A percentile compares a stretch with the other conserved stretches of the same genome.
Evolutionary conservation across 345 rosid species (phyloP).

Genomic region (Carallia pectinifolia): DNA sequence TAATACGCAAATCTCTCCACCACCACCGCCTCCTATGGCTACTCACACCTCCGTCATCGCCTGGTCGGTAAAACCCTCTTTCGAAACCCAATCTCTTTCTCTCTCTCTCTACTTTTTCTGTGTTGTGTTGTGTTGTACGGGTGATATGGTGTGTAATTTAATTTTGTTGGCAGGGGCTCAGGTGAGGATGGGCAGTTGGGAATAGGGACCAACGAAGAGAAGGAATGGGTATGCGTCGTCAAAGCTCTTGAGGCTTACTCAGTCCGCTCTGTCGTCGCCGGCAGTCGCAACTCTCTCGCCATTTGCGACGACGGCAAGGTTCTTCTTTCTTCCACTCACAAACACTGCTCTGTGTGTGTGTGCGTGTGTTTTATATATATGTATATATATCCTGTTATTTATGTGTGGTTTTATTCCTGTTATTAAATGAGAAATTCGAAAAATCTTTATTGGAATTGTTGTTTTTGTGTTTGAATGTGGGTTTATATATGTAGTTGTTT

Average conservation of each 20-base stretch:
- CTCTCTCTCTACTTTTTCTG: not conserved
- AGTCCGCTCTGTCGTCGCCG: constrained; percentile 88
- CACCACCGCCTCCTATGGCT: constrained; percentile 7
- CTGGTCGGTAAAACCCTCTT: constrained; percentile 5
- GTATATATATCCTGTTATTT: too few species aligned
- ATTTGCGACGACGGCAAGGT: constrained; percentile 97
- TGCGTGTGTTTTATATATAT: not conserved
- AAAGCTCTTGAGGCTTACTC: constrained; percentile 60
- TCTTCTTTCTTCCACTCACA: not conserved
- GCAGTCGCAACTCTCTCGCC: constrained; percentile 98
- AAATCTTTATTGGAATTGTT: not conserved
- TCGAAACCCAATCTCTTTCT: not conserved
- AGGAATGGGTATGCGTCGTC: constrained; percentile 70
- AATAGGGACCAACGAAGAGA: constrained; percentile 75
- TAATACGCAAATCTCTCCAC: not conserved
- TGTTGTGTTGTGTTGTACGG: not conserved
- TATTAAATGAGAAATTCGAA: too few species aligned
- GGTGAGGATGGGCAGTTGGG: constrained; percentile 99
- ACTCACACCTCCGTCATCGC: constrained; percentile 20
- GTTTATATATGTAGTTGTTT: constrained; percentile 53
- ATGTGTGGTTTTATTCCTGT: too few species aligned
- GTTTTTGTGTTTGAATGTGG: not conserved
- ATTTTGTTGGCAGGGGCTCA: constrained; percentile 62
- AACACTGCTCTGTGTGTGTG: not conserved
- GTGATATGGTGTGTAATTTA: not conserved